phyloP scores from a whole-genome alignment of 2,329 filamentous ascomycete genomes.

The Neonectria ditissima region DNA sequence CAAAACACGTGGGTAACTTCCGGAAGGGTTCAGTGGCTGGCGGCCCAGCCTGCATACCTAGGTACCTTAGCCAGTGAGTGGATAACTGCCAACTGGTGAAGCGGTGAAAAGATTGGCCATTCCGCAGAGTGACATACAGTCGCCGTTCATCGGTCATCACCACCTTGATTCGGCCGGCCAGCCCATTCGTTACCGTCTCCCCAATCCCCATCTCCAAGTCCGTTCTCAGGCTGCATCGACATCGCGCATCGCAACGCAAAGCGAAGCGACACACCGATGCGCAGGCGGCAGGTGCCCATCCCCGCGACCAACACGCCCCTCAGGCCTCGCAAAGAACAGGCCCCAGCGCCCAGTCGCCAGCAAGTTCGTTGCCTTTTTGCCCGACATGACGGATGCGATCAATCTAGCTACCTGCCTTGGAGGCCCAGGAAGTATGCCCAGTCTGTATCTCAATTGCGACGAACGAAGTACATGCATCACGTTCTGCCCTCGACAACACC shows the following conservation, averaged over 20 bases:
- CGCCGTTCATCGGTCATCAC: conserved; percentile 10
- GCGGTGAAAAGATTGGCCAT: conserved; percentile 44
- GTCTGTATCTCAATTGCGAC: conserved; percentile 22
- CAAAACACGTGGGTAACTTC: conserved; percentile 46
- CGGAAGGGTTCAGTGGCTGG: conserved; percentile 45
- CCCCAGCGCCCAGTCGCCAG: conserved; percentile 6
- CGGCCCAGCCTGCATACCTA: too few relatives aligned
- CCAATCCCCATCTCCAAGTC: background rate
- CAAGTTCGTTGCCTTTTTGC: conserved; percentile 16
- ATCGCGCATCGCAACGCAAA: conserved; percentile 21
- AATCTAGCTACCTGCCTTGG: conserved; percentile 18
- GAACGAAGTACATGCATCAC: conserved; percentile 1
- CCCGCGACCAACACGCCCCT: conserved; percentile 9
- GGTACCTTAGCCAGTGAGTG: background rate
- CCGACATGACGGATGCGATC: conserved; percentile 24
- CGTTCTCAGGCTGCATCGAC: conserved; percentile 12
- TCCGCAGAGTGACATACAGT: conserved; percentile 22
- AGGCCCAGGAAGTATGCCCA: too few relatives aligned
- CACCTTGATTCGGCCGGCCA: conserved; percentile 34
- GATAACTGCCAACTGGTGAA: conserved; percentile 15
- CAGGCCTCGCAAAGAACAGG: conserved; percentile 11
- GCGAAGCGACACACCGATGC: conserved; percentile 18
- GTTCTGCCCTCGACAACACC: conserved; percentile 10
- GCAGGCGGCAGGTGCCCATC: conserved; percentile 1
- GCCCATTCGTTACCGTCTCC: conserved; percentile 11